phyloP scores from a whole-genome alignment of 331 rosid species.

The Pyracantha coccinea region DNA sequence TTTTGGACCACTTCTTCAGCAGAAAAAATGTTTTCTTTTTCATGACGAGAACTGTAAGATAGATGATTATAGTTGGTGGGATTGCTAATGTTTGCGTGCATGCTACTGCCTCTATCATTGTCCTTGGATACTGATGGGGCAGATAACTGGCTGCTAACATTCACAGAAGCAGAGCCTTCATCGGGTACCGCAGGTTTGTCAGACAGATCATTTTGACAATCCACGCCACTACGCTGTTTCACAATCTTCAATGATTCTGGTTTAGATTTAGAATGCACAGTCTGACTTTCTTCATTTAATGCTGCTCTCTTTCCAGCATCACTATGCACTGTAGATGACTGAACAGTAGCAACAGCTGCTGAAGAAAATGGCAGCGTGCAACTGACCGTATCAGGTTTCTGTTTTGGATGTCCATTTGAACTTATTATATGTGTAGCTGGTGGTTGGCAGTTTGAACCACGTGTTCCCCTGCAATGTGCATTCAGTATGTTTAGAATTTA shows the following conservation, averaged over 20 bases:
- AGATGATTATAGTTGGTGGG: slow-evolving; percentile 19
- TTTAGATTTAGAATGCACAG: slow-evolving; percentile 19
- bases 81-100: slow-evolving; percentile 21
- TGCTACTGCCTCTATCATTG: slow-evolving; percentile 24
- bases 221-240: slow-evolving; percentile 41
- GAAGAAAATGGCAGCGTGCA: slow-evolving; percentile 34
- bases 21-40: slow-evolving; percentile 20
- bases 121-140: slow-evolving; percentile 30
- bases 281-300: slow-evolving; percentile 32
- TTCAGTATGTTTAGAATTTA: not conserved
- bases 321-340: slow-evolving; percentile 28
- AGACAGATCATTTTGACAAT: slow-evolving; percentile 19
- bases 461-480: slow-evolving; percentile 50
- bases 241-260: slow-evolving; percentile 37
- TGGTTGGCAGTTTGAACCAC: slow-evolving; percentile 48
- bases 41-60: slow-evolving; percentile 30
- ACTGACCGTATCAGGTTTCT: slow-evolving; percentile 41
- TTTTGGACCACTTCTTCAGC: slow-evolving; percentile 36
- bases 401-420: slow-evolving; percentile 47
- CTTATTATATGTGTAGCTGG: slow-evolving; percentile 29
- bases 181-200: slow-evolving; percentile 31
- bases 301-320: slow-evolving; percentile 32
- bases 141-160: slow-evolving; percentile 30
- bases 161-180: slow-evolving; percentile 28
- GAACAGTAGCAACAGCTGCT: slow-evolving; percentile 38